Conservation (phyloP, 2,329 filamentous ascomycete species). For the Phyllosticta citrichinensis region DNA sequence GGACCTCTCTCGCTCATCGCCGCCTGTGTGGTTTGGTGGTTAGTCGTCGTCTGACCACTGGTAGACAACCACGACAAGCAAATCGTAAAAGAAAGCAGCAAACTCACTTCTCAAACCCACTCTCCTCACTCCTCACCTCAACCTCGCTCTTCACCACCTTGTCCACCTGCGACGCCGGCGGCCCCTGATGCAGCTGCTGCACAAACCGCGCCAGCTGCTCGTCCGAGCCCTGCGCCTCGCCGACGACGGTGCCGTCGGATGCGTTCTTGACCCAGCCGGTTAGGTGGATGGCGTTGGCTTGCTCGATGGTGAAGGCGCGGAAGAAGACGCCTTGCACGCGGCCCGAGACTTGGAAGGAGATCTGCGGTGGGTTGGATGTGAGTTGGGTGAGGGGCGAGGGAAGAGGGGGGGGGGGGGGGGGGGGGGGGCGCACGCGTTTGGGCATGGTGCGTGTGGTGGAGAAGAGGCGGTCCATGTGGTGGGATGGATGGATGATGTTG, state of each 20-base stretch:
- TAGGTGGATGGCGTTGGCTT: constrained; percentile 31
- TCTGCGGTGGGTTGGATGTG: constrained; percentile 21
- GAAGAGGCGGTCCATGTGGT: constrained; percentile 1
- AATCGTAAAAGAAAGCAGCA: not conserved
- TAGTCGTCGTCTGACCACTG: no score
- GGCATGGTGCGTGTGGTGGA: constrained; percentile 7
- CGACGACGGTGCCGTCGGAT: constrained; percentile 46
- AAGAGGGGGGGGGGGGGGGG: not conserved
- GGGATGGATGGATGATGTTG: not conserved
- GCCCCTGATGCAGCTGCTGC: constrained; percentile 65
- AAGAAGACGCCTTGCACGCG: constrained; percentile 43
- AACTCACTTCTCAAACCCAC: constrained; percentile 39
- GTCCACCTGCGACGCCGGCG: constrained; percentile 60
- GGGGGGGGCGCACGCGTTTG: not conserved
- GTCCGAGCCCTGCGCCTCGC: constrained; percentile 72
- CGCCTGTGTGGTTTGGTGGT: no score
- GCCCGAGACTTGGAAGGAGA: constrained; percentile 38
- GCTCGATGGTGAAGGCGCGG: constrained; percentile 33
- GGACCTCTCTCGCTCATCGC: no score
- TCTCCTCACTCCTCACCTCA: constrained; percentile 55
- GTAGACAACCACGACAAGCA: no score
- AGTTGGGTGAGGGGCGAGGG: no score
- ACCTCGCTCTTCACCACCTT: constrained; percentile 62
- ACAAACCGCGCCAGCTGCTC: constrained; percentile 59
- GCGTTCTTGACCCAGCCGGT: constrained; percentile 39